Evolutionary conservation across 106 monocot species (phyloP), one percentile per base, ranked within the genome.

Genomic region (Acorus gramineus): DNA sequence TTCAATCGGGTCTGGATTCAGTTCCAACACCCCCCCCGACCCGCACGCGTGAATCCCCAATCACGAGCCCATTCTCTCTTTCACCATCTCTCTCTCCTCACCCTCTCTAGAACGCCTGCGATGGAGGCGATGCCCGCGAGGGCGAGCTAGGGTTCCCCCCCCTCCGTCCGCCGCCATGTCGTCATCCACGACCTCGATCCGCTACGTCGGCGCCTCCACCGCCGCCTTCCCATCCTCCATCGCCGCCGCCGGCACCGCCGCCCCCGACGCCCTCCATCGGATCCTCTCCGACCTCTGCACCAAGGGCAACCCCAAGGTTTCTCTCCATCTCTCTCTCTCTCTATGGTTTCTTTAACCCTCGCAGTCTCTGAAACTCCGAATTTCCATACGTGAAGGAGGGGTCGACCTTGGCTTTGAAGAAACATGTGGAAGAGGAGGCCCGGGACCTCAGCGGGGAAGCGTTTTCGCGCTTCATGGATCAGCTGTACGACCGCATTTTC

Each of bases 401-500:
- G 47, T 55, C 78, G 47, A 53, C 72, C 45, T 57, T 75, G 59
- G 67, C 85, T 51, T 67, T 93, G 7, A 80, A 67, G 57, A 83
- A 81, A 57, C 83, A 81, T 70, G 81, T 89, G 8, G 86, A 93
- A 64, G 89, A 89, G 57, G 83, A 89, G 70, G 75, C 93, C 63
- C 93, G 80, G 45, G 89, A 93, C 74, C 81, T 86, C 56, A 78
- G 69, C 53, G 83, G 83, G 4, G 93, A 93, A 74, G 89, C 89
- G 28, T 89, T 93, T 53, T 77, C 79, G n/a, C 89, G 89, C 44
- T 86, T 90, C 55, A 98, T 98, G 98, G 98, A 98, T 65, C 98
- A 92, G 73, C 60, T 98, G 7, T 89, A 92, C 68, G 98, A 89
- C 10, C 91, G 87, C 4, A 86, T 98, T 11, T 73, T 77, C 28